Conservation (phyloP, 345 rosid species). For the Hypericum androsaemum region DNA sequence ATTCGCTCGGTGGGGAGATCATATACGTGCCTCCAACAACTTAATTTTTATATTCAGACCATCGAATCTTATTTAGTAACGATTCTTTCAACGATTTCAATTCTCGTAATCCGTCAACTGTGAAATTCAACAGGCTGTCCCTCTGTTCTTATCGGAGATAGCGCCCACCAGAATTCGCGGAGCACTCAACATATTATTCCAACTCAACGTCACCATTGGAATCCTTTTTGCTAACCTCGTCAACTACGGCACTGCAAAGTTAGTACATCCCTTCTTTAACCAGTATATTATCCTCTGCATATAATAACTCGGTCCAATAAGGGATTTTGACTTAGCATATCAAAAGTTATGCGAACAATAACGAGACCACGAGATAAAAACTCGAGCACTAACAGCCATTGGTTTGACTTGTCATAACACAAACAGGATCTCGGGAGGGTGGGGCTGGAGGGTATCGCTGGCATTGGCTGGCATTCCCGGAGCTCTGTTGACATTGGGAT, state of each 20-base stretch:
- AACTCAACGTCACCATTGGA: slow-evolving; percentile 88
- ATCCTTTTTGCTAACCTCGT: slow-evolving; percentile 82
- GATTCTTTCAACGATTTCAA: no score
- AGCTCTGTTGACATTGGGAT: slow-evolving; percentile 59
- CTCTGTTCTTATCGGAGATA: slow-evolving; percentile 86
- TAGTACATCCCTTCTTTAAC: slow-evolving; percentile 13
- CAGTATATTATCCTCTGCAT: neutral
- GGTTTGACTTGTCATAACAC: neutral
- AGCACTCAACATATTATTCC: slow-evolving; percentile 83
- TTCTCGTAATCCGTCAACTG: neutral
- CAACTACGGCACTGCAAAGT: slow-evolving; percentile 92
- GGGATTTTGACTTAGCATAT: no score
- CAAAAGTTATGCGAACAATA: no score
- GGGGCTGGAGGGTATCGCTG: slow-evolving; percentile 95
- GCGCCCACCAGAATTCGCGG: slow-evolving; percentile 95
- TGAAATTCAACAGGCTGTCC: slow-evolving; percentile 54
- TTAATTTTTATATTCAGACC: no score
- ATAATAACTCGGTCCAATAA: no score
- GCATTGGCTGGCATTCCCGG: slow-evolving; percentile 93
- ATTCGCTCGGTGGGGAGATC: no score
- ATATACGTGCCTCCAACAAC: no score
- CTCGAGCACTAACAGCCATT: slow-evolving; percentile 3
- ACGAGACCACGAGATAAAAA: no score
- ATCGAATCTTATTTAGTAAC: no score
- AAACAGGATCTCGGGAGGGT: slow-evolving; percentile 60